A percentile compares a stretch with the other conserved stretches of the same genome.
Evolutionary conservation across 2,329 filamentous ascomycete genomes (phyloP).

Genomic region (Hysterium pulicare): DNA sequence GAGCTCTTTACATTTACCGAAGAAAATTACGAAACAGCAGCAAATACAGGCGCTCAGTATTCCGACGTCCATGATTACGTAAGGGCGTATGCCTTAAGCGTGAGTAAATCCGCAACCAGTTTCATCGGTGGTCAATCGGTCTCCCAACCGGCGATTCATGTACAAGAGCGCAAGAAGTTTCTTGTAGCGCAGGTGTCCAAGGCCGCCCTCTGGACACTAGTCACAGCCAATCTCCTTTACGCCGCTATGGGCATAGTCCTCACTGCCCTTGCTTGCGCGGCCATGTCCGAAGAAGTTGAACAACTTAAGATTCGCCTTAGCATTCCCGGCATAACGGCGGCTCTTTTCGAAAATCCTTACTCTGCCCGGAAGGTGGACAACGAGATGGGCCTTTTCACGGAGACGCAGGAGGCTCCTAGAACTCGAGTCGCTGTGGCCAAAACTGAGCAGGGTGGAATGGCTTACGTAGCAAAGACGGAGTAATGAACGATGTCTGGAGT

Average conservation of each 20-base stretch:
- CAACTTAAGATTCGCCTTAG: not conserved
- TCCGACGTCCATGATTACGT: not conserved
- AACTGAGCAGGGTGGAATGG: not conserved
- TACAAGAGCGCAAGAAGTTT: not conserved
- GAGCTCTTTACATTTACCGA: not conserved
- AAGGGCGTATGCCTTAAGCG: not conserved
- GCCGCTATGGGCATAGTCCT: not conserved
- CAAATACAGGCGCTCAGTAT: not conserved
- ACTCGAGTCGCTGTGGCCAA: not conserved
- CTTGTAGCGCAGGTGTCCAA: not conserved
- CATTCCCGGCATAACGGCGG: not conserved
- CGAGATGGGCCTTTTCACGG: not conserved
- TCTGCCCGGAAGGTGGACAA: not conserved
- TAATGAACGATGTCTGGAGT: no score
- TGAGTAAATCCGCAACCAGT: not conserved
- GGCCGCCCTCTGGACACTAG: not conserved
- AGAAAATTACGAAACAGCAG: not conserved
- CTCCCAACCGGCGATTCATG: not conserved
- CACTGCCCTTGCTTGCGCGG: not conserved
- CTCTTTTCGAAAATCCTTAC: not conserved
- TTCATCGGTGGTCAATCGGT: not conserved
- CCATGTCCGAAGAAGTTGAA: not conserved
- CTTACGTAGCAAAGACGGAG: no score
- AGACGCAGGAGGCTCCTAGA: not conserved
- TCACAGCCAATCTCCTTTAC: not conserved